Evolutionary conservation across 2,329 filamentous ascomycete species (phyloP).

Genomic region (Penicillium sp.): DNA sequence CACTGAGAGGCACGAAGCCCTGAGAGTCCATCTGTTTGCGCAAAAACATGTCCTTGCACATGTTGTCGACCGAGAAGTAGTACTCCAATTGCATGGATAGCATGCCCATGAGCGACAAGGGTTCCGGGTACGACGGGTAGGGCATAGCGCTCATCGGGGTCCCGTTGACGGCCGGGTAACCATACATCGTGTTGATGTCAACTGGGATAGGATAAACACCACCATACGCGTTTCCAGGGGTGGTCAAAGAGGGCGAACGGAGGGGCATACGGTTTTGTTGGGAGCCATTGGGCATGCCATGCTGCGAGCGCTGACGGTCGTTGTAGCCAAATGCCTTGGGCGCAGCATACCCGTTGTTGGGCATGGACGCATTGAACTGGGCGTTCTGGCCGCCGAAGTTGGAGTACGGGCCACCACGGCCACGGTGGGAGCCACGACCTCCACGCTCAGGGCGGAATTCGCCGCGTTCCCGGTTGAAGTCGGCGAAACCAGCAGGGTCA

Average conservation of each 20-base stretch:
- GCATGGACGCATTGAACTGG: slow-evolving; percentile 40
- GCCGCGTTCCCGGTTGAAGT: slow-evolving; percentile 36
- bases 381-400: slow-evolving; percentile 36
- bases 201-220: slow-evolving; percentile 41
- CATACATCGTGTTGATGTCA: slow-evolving; percentile 54
- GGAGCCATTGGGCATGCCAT: slow-evolving; percentile 35
- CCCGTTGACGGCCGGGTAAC: slow-evolving; percentile 53
- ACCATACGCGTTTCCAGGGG: slow-evolving; percentile 50
- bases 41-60: slow-evolving; percentile 87
- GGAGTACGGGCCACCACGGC: slow-evolving; percentile 38
- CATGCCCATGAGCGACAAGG: slow-evolving; percentile 55
- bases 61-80: slow-evolving; percentile 94
- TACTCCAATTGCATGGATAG: slow-evolving; percentile 70
- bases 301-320: slow-evolving; percentile 44
- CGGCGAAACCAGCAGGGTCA: slow-evolving; percentile 35
- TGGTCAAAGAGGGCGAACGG: slow-evolving; percentile 61
- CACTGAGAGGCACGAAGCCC: slow-evolving; percentile 76
- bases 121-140: slow-evolving; percentile 57
- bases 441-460: slow-evolving; percentile 40
- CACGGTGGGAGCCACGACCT: slow-evolving; percentile 40
- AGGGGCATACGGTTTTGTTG: slow-evolving; percentile 50
- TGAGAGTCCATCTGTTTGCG: slow-evolving; percentile 92
- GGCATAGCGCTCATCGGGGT: slow-evolving; percentile 55
- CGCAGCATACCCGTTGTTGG: slow-evolving; percentile 40
- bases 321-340: slow-evolving; percentile 41